These are phyloP conservation scores for Talaromyces adpressus DNA, from an alignment of 495 filamentous ascomycete species.

Conservation along the genomic window DNA sequence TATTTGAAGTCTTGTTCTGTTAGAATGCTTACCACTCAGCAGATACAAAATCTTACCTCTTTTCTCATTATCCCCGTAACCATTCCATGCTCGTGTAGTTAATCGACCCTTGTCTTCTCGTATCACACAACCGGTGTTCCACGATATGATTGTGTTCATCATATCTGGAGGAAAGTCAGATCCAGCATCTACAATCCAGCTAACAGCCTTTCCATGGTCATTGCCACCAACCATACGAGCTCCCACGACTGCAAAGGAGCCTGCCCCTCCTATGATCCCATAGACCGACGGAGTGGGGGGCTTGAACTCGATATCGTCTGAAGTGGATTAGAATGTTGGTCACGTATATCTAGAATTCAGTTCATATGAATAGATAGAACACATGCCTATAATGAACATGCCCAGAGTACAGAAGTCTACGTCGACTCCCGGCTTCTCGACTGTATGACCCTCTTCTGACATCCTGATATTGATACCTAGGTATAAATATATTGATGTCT, in stretches of 20 bases:
- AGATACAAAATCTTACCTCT: slow-evolving; percentile 35
- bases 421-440: slow-evolving; percentile 7
- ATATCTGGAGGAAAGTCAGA: slow-evolving; percentile 72
- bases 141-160: slow-evolving; percentile 53
- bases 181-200: slow-evolving; percentile 88
- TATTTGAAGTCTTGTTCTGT: slow-evolving; percentile 70
- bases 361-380: slow-evolving; percentile 5
- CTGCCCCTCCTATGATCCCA: slow-evolving; percentile 79
- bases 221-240: slow-evolving; percentile 72
- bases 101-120: slow-evolving; percentile 57
- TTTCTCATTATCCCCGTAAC: slow-evolving; percentile 57
- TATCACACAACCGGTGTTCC: slow-evolving; percentile 66
- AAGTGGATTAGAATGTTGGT: slow-evolving; percentile 11
- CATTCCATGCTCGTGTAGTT: slow-evolving; percentile 90
- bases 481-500: neutral
- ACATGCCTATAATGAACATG: slow-evolving; percentile 88
- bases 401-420: slow-evolving; percentile 84
- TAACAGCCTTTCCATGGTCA: slow-evolving; percentile 47
- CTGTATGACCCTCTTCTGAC: neutral
- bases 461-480: neutral
- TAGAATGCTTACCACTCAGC: slow-evolving; percentile 15
- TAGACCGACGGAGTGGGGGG: slow-evolving; percentile 46
- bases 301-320: slow-evolving; percentile 86
- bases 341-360: no score
- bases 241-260: slow-evolving; percentile 77